Conservation (phyloP, 2,329 filamentous ascomycete genomes). For the Pezicula rhizophila region DNA sequence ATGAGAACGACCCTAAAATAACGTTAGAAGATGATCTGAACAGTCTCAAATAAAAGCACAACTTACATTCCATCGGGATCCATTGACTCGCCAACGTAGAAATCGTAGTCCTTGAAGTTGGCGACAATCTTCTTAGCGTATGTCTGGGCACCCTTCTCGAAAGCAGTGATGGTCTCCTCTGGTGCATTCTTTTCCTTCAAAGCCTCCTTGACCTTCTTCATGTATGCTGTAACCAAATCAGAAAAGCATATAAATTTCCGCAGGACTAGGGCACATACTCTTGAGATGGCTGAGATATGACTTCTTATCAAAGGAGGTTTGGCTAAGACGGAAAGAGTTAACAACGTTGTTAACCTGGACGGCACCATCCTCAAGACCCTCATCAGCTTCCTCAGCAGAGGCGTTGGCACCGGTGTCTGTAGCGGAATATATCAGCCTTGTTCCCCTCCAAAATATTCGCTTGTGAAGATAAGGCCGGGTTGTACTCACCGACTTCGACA, state of each 20-base stretch:
- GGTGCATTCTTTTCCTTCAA: slow-evolving; percentile 57
- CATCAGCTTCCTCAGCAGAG: slow-evolving; percentile 83
- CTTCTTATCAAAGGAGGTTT: slow-evolving; percentile 82
- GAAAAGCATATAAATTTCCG: slow-evolving; percentile 3
- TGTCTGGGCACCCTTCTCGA: slow-evolving; percentile 67
- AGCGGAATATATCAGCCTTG: slow-evolving; percentile 9
- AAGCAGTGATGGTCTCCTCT: slow-evolving; percentile 65
- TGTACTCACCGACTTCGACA: slow-evolving; percentile 59
- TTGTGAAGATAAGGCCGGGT: slow-evolving; percentile 2
- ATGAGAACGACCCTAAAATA: slow-evolving; percentile 73
- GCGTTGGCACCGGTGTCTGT: slow-evolving; percentile 90
- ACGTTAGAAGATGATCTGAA: slow-evolving; percentile 9
- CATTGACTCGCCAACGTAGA: slow-evolving; percentile 89
- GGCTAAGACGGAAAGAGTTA: slow-evolving; percentile 82
- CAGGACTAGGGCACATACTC: slow-evolving; percentile 45
- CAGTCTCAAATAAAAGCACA: slow-evolving; percentile 2
- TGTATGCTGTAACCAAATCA: slow-evolving; percentile 58
- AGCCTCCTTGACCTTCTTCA: slow-evolving; percentile 77
- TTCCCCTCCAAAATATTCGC: neutral
- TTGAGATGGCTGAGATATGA: slow-evolving; percentile 78
- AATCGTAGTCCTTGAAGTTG: slow-evolving; percentile 96
- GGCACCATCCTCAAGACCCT: slow-evolving; percentile 62
- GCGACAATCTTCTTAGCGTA: slow-evolving; percentile 74
- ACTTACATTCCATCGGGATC: slow-evolving; percentile 88
- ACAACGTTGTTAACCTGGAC: slow-evolving; percentile 88